Base-by-base conservation (phyloP, 1,284 basidiomycete species). In the Ustilago lituana region DNA sequence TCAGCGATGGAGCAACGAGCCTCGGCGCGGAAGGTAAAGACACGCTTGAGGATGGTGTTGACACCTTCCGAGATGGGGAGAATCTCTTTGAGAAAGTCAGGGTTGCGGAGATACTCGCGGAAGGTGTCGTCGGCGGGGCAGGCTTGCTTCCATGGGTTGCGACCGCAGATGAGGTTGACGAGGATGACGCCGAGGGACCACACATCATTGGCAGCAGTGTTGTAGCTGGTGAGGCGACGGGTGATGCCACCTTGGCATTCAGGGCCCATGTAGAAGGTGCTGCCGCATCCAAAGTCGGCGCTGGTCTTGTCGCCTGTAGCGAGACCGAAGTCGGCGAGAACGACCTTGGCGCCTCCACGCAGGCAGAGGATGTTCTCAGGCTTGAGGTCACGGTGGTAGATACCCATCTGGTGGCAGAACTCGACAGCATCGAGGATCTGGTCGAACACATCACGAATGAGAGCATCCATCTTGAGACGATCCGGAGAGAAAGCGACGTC, bases 331-430 rank as follows among this genome's bases (percentile, higher is more conserved):
- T 98, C 96, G 52, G 94, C 94, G 79, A 98, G 87, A 68, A 92
- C 89, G 59, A 98, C 88, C 65, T 88, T 87, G 72, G 89, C 86
- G 66, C 94, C 94, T 79, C 83, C 83, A 19, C 83, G 78, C 85
- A 91, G 83, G 84, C 93, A 96, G 64, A 98, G 86, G 73, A 98
- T 90, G 84, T 98, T 98, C 85, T 98, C 96, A 0, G 95, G 95
- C 85, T 98, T 98, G 78, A 98, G 86, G 83, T 98, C 95, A 53
- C 95, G 92, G 83, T 98, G 95, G 85, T 91, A 96, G 82, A 98
- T 93, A 24, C 87, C 87, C 44, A 85, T 81, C 19, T 78, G 75
- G 78, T 90, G 89, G 77, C 88, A 88, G 84, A 92, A 92, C 72
- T 94, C 90, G 78, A 98, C 92, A 43, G 94, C 92, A 76, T 95